phyloP scores from a whole-genome alignment of 2,329 filamentous ascomycete species.

The Aspergillus udagawae region DNA sequence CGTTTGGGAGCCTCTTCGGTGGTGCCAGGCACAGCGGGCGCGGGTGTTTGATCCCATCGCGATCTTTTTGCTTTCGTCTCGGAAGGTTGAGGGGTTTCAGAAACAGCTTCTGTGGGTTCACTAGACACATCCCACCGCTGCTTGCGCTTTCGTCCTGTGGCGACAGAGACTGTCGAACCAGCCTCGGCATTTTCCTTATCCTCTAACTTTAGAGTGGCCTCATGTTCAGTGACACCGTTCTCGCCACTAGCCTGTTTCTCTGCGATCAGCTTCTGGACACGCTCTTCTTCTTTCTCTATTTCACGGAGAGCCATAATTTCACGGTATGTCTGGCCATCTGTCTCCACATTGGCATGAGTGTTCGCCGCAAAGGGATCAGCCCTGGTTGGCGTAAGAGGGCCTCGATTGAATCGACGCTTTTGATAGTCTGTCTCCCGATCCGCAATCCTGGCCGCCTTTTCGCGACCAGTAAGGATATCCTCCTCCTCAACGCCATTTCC shows the following conservation, averaged over 20 bases:
- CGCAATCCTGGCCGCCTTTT: slow-evolving; percentile 84
- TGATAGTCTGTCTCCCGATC: slow-evolving; percentile 97
- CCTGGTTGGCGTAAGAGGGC: slow-evolving; percentile 72
- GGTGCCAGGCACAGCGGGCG: slow-evolving; percentile 42
- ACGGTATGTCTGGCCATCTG: slow-evolving; percentile 76
- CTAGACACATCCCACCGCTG: slow-evolving; percentile 89
- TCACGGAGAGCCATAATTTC: slow-evolving; percentile 89
- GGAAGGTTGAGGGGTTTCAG: slow-evolving; percentile 46
- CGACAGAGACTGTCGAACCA: slow-evolving; percentile 61
- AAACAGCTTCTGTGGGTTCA: slow-evolving; percentile 48
- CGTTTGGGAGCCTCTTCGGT: slow-evolving; percentile 62
- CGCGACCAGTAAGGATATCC: slow-evolving; percentile 78
- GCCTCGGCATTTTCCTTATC: slow-evolving; percentile 71
- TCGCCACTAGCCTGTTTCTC: slow-evolving; percentile 64
- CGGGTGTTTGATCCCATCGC: slow-evolving; percentile 81
- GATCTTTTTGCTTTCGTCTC: slow-evolving; percentile 69
- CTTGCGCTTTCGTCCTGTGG: slow-evolving; percentile 74
- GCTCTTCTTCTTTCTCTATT: slow-evolving; percentile 87
- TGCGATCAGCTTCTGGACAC: slow-evolving; percentile 74
- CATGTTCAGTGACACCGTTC: slow-evolving; percentile 60
- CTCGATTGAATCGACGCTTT: slow-evolving; percentile 86
- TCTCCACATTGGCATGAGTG: slow-evolving; percentile 60
- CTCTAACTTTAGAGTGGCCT: slow-evolving; percentile 68
- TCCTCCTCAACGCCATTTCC: slow-evolving; percentile 86
- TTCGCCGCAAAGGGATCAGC: slow-evolving; percentile 82